Conservation (phyloP, 1,284 basidiomycete species). For the Naganishia sp. region DNA sequence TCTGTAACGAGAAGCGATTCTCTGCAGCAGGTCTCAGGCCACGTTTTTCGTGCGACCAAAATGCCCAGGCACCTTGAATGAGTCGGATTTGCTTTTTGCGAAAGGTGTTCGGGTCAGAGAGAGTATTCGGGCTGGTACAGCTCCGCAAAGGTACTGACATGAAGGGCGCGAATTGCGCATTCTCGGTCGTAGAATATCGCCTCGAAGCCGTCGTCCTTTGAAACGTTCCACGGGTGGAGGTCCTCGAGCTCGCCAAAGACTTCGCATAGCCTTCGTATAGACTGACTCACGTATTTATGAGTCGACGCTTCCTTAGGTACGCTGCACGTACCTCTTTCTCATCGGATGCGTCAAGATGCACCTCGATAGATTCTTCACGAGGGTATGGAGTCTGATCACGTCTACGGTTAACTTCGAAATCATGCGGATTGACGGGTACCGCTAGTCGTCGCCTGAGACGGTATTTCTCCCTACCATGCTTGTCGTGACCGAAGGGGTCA, state of each 20-base stretch:
- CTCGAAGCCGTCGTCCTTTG: slow-evolving; percentile 22
- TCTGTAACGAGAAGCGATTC: too few species aligned
- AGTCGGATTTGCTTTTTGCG: slow-evolving; percentile 26
- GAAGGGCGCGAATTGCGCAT: slow-evolving; percentile 22
- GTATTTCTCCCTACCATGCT: slow-evolving; percentile 22
- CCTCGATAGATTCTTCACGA: slow-evolving; percentile 1
- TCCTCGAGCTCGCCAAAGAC: slow-evolving; percentile 31
- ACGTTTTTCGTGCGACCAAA: slow-evolving; percentile 28
- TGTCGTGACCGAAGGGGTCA: slow-evolving; percentile 27
- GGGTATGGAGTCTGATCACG: slow-evolving; percentile 4
- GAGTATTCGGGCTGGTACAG: neutral
- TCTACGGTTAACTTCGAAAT: slow-evolving; percentile 3
- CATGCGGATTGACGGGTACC: neutral
- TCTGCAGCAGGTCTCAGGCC: neutral
- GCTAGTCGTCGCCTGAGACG: slow-evolving; percentile 19
- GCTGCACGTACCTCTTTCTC: slow-evolving; percentile 8
- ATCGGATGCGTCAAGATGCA: neutral
- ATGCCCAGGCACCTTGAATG: slow-evolving; percentile 24
- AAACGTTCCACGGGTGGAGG: slow-evolving; percentile 3
- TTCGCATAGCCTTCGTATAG: slow-evolving; percentile 20
- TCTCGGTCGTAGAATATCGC: slow-evolving; percentile 33
- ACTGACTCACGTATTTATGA: neutral
- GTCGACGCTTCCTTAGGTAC: neutral
- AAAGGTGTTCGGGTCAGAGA: neutral
- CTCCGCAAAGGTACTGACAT: neutral